A percentile compares a stretch with the other conserved stretches of the same genome.
Evolutionary conservation across 2,329 filamentous ascomycete genomes (phyloP).

Genomic region (Albophoma yamanashiensis): DNA sequence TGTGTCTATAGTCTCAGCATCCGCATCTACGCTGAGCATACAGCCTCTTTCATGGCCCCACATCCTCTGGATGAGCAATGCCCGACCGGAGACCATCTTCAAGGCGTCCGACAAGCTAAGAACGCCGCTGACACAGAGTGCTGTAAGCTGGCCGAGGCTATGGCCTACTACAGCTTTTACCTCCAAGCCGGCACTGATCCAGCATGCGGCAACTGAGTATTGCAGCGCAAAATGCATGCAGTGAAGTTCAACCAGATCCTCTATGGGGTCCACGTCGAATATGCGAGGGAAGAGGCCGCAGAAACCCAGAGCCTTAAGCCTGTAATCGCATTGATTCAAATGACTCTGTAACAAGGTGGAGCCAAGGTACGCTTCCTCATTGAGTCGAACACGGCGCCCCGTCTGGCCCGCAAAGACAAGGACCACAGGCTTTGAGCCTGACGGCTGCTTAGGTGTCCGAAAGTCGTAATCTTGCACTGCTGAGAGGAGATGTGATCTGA

Average conservation of each 20-base stretch:
- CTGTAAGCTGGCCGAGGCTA: conserved; percentile 28
- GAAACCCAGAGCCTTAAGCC: conserved; percentile 14
- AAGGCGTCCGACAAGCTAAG: conserved; percentile 20
- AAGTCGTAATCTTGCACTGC: not conserved
- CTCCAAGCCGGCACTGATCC: conserved; percentile 6
- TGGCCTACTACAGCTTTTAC: conserved; percentile 17
- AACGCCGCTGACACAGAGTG: conserved; percentile 19
- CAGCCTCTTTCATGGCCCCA: conserved; percentile 23
- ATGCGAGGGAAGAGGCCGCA: conserved; percentile 19
- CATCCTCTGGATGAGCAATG: conserved; percentile 15
- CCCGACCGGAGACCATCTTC: conserved; percentile 17
- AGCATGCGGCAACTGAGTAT: conserved; percentile 5
- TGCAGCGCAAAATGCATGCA: conserved; percentile 13
- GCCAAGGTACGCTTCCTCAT: not conserved
- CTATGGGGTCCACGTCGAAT: conserved; percentile 12
- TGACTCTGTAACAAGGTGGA: conserved; percentile 11
- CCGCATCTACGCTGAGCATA: conserved; percentile 18
- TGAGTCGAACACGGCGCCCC: not conserved
- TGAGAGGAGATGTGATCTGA: not conserved
- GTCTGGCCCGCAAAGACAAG: conserved; percentile 2
- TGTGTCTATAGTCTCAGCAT: not conserved
- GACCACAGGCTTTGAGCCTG: not conserved
- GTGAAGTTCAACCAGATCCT: conserved; percentile 22
- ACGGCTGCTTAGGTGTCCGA: not conserved
- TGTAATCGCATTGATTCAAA: conserved; percentile 21